phyloP scores from a whole-genome alignment of 768 basidiomycete genomes.

The Phylloporus sp. region DNA sequence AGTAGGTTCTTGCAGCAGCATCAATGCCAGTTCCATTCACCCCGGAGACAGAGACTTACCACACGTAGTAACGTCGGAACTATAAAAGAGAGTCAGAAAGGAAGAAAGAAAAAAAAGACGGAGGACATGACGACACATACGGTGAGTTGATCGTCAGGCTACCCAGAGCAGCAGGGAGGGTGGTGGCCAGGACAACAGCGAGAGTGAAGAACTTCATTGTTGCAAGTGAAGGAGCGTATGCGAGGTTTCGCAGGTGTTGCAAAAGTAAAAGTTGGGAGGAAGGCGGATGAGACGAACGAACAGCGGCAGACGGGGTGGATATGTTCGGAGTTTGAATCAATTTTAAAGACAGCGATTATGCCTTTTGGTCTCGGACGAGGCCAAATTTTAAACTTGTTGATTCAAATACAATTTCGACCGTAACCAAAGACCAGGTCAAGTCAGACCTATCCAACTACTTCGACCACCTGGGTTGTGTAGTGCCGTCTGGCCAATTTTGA shows the following conservation, averaged over 20 bases:
- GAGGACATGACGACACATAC: conserved; percentile 38
- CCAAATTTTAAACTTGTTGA: too few species aligned
- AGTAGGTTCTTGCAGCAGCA: conserved; percentile 48
- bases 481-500: conserved; percentile 94
- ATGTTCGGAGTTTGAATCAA: conserved; percentile 30
- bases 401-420: too few species aligned
- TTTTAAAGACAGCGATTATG: conserved; percentile 9
- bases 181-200: conserved; percentile 27
- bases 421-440: conserved; percentile 3
- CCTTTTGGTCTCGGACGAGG: background rate
- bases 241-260: conserved; percentile 10
- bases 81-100: conserved; percentile 11
- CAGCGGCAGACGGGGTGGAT: background rate
- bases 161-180: conserved; percentile 32
- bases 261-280: conserved; percentile 1
- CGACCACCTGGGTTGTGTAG: conserved; percentile 89
- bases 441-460: conserved; percentile 89
- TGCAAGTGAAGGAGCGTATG: conserved; percentile 10
- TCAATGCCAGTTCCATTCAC: background rate
- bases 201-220: conserved; percentile 37
- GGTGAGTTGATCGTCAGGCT: conserved; percentile 64
- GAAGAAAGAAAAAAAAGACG: conserved; percentile 9
- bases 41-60: conserved; percentile 34
- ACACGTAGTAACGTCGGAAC: conserved; percentile 44
- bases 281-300: background rate